A percentile compares a stretch with the other conserved stretches of the same genome.
These are phyloP conservation scores for Phytophthora pinifolia DNA, from an alignment of 352 stramenopile species.

Conservation along the genomic window DNA sequence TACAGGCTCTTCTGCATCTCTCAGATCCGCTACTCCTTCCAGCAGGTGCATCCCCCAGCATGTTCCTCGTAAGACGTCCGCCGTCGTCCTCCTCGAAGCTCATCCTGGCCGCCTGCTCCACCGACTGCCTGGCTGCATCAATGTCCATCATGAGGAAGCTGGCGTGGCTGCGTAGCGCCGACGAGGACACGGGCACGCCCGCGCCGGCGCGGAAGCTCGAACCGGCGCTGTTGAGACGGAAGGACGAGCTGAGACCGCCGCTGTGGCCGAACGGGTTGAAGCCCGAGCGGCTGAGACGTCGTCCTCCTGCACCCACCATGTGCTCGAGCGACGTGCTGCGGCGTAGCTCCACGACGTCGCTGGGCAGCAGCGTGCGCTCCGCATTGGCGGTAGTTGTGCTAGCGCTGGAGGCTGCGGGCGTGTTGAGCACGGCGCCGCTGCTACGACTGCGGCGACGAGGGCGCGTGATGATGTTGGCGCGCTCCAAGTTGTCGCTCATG, in stretches of 20 bases:
- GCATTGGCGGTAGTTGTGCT: slow-evolving; percentile 25
- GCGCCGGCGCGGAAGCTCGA: slow-evolving; percentile 28
- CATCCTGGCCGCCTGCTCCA: slow-evolving; percentile 25
- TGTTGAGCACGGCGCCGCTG: slow-evolving; percentile 89
- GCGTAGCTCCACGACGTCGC: slow-evolving; percentile 39
- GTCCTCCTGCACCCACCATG: slow-evolving; percentile 13
- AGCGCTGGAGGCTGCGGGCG: slow-evolving; percentile 51
- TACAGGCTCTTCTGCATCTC: slow-evolving; percentile 46
- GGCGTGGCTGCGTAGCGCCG: slow-evolving; percentile 34
- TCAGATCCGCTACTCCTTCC: slow-evolving; percentile 31
- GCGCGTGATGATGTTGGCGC: slow-evolving; percentile 18
- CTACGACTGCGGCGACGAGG: slow-evolving; percentile 54
- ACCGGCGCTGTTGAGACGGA: slow-evolving; percentile 27
- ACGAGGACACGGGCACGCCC: slow-evolving; percentile 31
- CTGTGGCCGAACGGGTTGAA: slow-evolving; percentile 30
- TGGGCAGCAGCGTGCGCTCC: slow-evolving; percentile 29
- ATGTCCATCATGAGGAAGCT: slow-evolving; percentile 63
- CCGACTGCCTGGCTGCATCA: slow-evolving; percentile 40
- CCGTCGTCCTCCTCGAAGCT: slow-evolving; percentile 34
- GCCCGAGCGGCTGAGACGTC: slow-evolving; percentile 34
- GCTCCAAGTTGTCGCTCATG: slow-evolving; percentile 32
- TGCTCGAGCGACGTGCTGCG: slow-evolving; percentile 42
- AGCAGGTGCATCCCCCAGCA: slow-evolving; percentile 38
- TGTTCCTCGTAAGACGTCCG: slow-evolving; percentile 39
- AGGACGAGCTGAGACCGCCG: slow-evolving; percentile 23